Evolutionary conservation across 1,139 yeast species (phyloP).

Genomic region (Blastobotrys persicus): DNA sequence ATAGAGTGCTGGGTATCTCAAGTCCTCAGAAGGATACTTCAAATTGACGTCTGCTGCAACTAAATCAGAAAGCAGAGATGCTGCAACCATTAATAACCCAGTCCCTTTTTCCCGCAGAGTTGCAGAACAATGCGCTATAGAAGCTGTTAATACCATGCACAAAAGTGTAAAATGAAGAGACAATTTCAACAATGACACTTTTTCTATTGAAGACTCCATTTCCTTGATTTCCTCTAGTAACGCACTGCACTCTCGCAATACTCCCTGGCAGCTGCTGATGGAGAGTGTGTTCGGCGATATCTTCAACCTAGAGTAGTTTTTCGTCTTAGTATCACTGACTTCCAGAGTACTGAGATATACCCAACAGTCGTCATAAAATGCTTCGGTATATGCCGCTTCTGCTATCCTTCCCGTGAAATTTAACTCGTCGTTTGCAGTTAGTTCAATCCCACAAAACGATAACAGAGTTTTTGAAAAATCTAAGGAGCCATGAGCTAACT

Average conservation of each 20-base stretch:
- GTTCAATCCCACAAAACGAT: background rate
- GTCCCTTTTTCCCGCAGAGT: background rate
- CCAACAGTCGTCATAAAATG: background rate
- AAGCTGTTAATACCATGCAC: background rate
- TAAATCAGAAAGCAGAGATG: background rate
- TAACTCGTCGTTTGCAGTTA: background rate
- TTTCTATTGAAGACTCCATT: background rate
- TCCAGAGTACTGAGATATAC: background rate
- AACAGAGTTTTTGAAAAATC: background rate
- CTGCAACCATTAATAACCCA: background rate
- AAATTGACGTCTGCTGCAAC: background rate
- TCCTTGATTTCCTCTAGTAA: background rate
- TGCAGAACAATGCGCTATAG: background rate
- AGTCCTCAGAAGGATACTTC: background rate
- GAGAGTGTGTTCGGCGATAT: background rate
- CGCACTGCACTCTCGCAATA: background rate
- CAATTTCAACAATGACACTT: background rate
- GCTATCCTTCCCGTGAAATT: conserved; percentile 2
- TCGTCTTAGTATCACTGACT: background rate
- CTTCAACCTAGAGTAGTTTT: background rate
- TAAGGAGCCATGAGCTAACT: background rate
- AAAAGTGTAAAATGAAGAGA: background rate
- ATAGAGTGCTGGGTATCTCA: background rate
- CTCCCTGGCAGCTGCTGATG: background rate
- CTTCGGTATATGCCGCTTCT: background rate